Evolutionary conservation across 768 basidiomycete genomes (phyloP).

Genomic region (Cyclocybe cylindracea): DNA sequence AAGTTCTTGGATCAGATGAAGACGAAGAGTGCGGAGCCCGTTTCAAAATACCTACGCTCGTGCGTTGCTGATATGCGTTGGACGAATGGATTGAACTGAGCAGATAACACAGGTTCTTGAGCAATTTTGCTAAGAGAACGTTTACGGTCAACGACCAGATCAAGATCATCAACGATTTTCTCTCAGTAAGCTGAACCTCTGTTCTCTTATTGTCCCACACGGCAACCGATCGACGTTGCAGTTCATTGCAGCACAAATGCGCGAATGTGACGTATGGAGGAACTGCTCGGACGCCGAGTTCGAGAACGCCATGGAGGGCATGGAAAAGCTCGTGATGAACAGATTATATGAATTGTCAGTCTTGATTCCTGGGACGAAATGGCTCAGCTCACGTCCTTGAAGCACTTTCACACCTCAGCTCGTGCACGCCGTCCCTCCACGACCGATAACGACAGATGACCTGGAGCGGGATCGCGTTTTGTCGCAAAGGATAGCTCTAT

Average conservation of each 20-base stretch:
- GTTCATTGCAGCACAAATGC: conserved; percentile 93
- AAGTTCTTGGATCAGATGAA: conserved; percentile 96
- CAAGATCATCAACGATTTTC: conserved; percentile 93
- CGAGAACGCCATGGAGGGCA: conserved; percentile 96
- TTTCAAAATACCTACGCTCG: conserved; percentile 95
- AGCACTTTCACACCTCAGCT: conserved; percentile 95
- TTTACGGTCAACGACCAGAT: conserved; percentile 94
- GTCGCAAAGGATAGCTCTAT: conserved; percentile 85
- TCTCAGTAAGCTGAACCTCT: conserved; percentile 55
- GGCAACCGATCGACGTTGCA: conserved; percentile 26
- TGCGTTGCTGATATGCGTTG: conserved; percentile 41
- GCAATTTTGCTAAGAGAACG: conserved; percentile 89
- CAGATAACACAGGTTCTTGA: conserved; percentile 69
- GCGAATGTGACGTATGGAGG: conserved; percentile 81
- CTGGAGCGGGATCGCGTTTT: conserved; percentile 94
- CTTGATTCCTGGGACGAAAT: conserved; percentile 2
- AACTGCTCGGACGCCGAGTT: conserved; percentile 80
- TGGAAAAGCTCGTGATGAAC: conserved; percentile 99
- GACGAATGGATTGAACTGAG: not conserved
- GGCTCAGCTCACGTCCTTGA: conserved; percentile 11
- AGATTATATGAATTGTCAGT: conserved; percentile 92
- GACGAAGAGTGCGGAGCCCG: conserved; percentile 81
- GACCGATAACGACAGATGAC: conserved; percentile 89
- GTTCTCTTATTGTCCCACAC: conserved; percentile 7
- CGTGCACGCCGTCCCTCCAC: conserved; percentile 60